These are phyloP conservation scores for Phlyctochytrium bullatum DNA, from an alignment of 192 early-diverging fungal genomes.

Conservation along the genomic window DNA sequence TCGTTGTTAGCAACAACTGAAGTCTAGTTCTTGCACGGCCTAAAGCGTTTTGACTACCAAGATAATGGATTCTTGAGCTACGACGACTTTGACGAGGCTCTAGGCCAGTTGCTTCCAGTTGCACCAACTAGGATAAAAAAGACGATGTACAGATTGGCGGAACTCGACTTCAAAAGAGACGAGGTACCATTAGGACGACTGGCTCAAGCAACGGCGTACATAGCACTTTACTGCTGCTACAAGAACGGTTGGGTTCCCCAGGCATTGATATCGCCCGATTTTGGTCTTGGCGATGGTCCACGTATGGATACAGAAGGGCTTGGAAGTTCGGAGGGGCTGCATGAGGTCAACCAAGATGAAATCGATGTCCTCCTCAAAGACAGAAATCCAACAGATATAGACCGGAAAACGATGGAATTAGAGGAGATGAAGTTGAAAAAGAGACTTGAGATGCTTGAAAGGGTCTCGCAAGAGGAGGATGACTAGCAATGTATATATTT, in stretches of 20 bases:
- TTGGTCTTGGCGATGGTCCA: conserved; percentile 6
- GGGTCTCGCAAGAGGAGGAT: background rate
- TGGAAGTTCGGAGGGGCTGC: conserved; percentile 1
- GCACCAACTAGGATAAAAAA: conserved; percentile 26
- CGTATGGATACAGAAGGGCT: background rate
- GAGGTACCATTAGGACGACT: conserved; percentile 32
- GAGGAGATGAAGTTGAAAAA: conserved; percentile 30
- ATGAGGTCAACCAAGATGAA: conserved; percentile 28
- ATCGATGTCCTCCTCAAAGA: conserved; percentile 27
- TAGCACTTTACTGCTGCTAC: conserved; percentile 29
- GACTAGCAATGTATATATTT: too few relatives aligned
- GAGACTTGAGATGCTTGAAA: background rate
- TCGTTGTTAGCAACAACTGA: background rate
- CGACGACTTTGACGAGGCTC: conserved; percentile 45
- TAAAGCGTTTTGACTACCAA: conserved; percentile 38
- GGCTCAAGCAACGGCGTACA: conserved; percentile 32
- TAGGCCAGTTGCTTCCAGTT: conserved; percentile 30
- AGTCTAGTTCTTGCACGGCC: conserved; percentile 23
- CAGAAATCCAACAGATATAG: conserved; percentile 15
- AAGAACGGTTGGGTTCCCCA: conserved; percentile 38
- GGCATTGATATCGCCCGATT: conserved; percentile 35
- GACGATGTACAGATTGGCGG: conserved; percentile 34
- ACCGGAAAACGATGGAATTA: conserved; percentile 30
- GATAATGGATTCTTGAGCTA: conserved; percentile 28
- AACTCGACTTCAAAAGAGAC: conserved; percentile 23